Percentiles rank a stretch among this genome's conserved stretches.
These are phyloP conservation scores for Lathyrus tuberosus DNA, from an alignment of 306 rosid species.

Conservation along the genomic window DNA sequence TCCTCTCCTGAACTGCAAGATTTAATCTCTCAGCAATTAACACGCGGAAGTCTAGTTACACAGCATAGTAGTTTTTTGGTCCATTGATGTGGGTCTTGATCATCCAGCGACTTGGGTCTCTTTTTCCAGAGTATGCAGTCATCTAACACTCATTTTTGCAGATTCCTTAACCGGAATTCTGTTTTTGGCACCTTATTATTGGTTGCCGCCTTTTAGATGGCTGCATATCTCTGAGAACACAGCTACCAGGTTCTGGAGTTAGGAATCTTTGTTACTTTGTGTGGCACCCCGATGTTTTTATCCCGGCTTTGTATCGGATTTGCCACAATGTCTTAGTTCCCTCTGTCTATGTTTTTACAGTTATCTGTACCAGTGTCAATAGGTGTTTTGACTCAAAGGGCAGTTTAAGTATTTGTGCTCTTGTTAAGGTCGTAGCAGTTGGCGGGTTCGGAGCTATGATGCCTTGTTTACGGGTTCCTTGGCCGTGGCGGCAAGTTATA, in stretches of 20 bases:
- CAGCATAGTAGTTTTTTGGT: conserved; percentile 66
- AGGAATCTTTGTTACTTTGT: conserved; percentile 49
- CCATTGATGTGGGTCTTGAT: conserved; percentile 71
- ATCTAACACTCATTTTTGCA: conserved; percentile 60
- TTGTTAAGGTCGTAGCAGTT: conserved; percentile 48
- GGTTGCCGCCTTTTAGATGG: conserved; percentile 53
- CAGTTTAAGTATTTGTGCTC: conserved; percentile 35
- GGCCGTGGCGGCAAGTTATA: conserved; percentile 81
- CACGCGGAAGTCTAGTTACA: conserved; percentile 51
- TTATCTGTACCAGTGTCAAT: conserved; percentile 38
- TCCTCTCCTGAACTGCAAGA: conserved; percentile 63
- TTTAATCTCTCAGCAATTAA: conserved; percentile 16
- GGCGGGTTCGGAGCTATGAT: conserved; percentile 57
- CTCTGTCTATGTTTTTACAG: conserved; percentile 36
- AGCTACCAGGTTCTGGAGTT: conserved; percentile 55
- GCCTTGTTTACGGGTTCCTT: conserved; percentile 68
- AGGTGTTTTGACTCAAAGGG: conserved; percentile 60
- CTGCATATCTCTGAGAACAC: conserved; percentile 62
- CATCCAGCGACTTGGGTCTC: conserved; percentile 54
- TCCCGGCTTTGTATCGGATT: conserved; percentile 49
- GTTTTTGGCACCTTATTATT: conserved; percentile 56
- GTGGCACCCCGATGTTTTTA: conserved; percentile 54
- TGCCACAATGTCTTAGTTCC: conserved; percentile 46
- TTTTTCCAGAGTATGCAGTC: conserved; percentile 67
- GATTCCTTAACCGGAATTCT: conserved; percentile 63